These are phyloP conservation scores for Chalaropsis ovoidea DNA, from an alignment of 2,329 filamentous ascomycete genomes.

Conservation along the genomic window DNA sequence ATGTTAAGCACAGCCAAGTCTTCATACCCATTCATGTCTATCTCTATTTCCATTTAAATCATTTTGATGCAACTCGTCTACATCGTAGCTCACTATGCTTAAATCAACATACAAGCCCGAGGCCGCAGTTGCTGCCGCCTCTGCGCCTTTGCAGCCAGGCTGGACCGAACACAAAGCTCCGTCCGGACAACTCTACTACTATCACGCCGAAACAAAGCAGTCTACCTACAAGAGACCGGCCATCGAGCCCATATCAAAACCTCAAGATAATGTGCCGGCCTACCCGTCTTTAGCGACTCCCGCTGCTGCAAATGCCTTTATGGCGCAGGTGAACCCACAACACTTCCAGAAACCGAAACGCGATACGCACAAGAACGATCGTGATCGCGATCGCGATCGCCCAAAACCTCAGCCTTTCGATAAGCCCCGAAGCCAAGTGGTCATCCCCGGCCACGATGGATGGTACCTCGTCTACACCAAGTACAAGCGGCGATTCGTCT, in stretches of 20 bases:
- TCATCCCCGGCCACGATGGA: constrained; percentile 70
- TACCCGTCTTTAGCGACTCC: constrained; percentile 41
- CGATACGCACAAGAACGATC: constrained; percentile 36
- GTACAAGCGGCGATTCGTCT: constrained; percentile 76
- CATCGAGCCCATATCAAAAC: constrained; percentile 27
- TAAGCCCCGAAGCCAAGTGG: constrained; percentile 66
- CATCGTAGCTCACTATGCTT: constrained; percentile 43
- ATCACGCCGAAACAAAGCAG: constrained; percentile 68
- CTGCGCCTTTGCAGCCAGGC: constrained; percentile 58
- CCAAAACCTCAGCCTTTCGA: constrained; percentile 62
- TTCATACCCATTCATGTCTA: not conserved
- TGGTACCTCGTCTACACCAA: constrained; percentile 94
- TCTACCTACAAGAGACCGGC: constrained; percentile 79
- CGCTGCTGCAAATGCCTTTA: constrained; percentile 49
- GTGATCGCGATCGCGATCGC: constrained; percentile 31
- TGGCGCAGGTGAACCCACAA: constrained; percentile 42
- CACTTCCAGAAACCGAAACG: constrained; percentile 34
- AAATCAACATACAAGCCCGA: constrained; percentile 65
- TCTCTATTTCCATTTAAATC: not conserved
- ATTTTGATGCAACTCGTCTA: not conserved
- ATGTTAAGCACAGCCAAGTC: too few species aligned
- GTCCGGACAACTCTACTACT: constrained; percentile 79
- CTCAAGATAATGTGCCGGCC: not conserved
- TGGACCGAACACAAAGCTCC: constrained; percentile 94
- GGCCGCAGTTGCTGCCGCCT: constrained; percentile 31